These are phyloP conservation scores for Colletotrichum eleusines DNA, from an alignment of 2,329 filamentous ascomycete species.

Conservation along the genomic window DNA sequence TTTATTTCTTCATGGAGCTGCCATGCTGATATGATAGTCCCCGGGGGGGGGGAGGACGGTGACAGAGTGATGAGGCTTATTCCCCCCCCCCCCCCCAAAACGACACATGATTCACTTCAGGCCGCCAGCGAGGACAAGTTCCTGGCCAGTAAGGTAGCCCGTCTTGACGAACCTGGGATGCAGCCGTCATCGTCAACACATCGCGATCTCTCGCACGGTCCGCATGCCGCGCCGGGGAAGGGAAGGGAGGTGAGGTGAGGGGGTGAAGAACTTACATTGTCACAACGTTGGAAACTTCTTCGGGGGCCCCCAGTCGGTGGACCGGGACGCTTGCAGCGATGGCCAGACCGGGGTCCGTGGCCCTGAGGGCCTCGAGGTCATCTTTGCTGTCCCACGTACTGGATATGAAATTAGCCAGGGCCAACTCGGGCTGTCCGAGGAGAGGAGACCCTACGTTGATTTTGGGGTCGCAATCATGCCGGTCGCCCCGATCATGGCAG, in stretches of 20 bases:
- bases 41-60: neutral
- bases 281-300: conserved; percentile 52
- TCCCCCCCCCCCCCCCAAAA: too few relatives aligned
- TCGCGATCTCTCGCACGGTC: neutral
- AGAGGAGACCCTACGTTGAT: conserved; percentile 44
- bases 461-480: conserved; percentile 52
- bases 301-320: conserved; percentile 50
- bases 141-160: conserved; percentile 48
- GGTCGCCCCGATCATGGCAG: conserved; percentile 53
- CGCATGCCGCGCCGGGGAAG: neutral
- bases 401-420: neutral
- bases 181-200: neutral
- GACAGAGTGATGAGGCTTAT: too few relatives aligned
- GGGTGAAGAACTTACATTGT: conserved; percentile 47
- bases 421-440: neutral
- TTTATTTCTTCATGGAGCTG: neutral
- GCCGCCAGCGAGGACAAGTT: conserved; percentile 46
- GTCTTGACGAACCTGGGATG: conserved; percentile 47
- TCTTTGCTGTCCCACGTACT: conserved; percentile 50
- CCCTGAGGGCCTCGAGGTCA: conserved; percentile 48
- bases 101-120: conserved; percentile 41
- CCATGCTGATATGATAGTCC: neutral
- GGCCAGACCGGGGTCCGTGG: conserved; percentile 50
- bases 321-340: conserved; percentile 52
- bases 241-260: neutral